Evolutionary conservation across 306 rosid species (phyloP).

Genomic region (Herpetospermum pedunculosum): DNA sequence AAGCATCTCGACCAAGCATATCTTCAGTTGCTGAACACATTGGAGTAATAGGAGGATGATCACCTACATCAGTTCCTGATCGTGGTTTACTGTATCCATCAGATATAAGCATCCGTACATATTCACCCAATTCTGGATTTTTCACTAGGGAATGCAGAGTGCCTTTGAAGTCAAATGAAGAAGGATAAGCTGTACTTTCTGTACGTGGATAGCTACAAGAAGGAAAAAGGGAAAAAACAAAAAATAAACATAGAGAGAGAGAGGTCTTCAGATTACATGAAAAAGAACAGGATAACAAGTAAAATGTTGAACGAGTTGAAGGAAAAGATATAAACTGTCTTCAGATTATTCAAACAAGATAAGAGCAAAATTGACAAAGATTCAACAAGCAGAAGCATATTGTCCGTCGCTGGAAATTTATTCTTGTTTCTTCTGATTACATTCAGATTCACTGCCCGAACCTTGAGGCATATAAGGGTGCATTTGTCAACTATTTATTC

Average conservation of each 20-base stretch:
- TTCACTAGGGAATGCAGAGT: slow-evolving; percentile 55
- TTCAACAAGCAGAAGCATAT: neutral
- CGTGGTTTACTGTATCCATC: slow-evolving; percentile 68
- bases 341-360: neutral
- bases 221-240: neutral
- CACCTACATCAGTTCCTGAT: slow-evolving; percentile 78
- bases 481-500: neutral
- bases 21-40: slow-evolving; percentile 73
- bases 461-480: neutral
- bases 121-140: slow-evolving; percentile 63
- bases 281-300: neutral
- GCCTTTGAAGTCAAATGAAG: slow-evolving; percentile 80
- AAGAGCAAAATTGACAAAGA: neutral
- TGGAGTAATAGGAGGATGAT: slow-evolving; percentile 97
- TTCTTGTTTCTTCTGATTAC: neutral
- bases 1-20: slow-evolving; percentile 72
- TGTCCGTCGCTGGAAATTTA: neutral
- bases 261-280: neutral
- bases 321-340: neutral
- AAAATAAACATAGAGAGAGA: neutral
- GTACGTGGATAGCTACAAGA: slow-evolving; percentile 84
- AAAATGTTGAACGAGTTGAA: neutral
- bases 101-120: slow-evolving; percentile 48
- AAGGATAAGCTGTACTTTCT: slow-evolving; percentile 88
- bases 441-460: neutral